Evolutionary conservation across 2,329 filamentous ascomycete genomes (phyloP).

Genomic region (Phialophora expanda): DNA sequence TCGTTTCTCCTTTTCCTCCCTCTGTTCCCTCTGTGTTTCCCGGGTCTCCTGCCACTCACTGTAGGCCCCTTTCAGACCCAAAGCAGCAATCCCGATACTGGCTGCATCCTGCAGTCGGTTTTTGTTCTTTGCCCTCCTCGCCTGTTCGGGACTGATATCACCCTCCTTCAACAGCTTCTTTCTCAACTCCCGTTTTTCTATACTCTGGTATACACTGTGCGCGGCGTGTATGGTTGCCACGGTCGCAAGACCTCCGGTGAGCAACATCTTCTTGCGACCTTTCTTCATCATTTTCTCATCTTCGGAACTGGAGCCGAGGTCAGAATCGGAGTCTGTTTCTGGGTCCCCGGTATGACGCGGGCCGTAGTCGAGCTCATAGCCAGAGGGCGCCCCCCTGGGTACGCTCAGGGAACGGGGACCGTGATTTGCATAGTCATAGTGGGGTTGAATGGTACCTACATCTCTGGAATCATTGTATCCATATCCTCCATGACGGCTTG

Average conservation of each 20-base stretch:
- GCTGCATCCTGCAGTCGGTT: conserved; percentile 68
- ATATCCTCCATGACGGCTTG: conserved; percentile 44
- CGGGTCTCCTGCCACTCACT: conserved; percentile 72
- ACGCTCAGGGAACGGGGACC: conserved; percentile 39
- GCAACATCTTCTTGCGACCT: conserved; percentile 68
- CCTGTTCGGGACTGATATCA: conserved; percentile 67
- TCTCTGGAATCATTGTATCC: conserved; percentile 49
- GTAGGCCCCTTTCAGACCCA: conserved; percentile 70
- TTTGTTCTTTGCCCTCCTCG: conserved; percentile 66
- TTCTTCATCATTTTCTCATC: conserved; percentile 68
- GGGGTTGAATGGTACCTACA: conserved; percentile 50
- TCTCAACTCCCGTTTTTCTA: conserved; percentile 67
- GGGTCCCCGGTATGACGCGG: conserved; percentile 40
- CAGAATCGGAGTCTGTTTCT: conserved; percentile 53
- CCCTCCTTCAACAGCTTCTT: conserved; percentile 65
- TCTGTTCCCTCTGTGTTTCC: conserved; percentile 62
- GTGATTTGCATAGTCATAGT: conserved; percentile 33
- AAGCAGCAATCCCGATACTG: conserved; percentile 69
- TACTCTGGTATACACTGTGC: conserved; percentile 66
- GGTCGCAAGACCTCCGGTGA: conserved; percentile 69
- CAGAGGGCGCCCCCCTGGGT: conserved; percentile 37
- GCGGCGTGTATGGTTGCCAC: conserved; percentile 73
- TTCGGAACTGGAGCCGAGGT: conserved; percentile 63
- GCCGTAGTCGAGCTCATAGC: conserved; percentile 37
- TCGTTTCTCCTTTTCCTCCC: conserved; percentile 60